These are phyloP conservation scores for Cynanchum wilfordii DNA, from an alignment of 257 asterid genomes.

Conservation along the genomic window DNA sequence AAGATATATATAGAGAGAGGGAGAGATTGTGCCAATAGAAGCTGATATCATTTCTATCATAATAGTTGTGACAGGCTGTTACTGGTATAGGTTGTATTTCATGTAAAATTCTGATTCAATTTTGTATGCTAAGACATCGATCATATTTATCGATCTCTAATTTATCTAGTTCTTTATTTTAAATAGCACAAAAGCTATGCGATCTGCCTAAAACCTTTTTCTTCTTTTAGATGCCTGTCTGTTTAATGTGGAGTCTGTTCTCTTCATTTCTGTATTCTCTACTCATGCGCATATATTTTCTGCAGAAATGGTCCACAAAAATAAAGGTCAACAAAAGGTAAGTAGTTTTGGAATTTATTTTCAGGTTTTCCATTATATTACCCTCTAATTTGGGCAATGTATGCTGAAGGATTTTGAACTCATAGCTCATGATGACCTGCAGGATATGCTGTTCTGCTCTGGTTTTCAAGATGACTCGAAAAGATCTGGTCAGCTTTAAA, in stretches of 20 bases:
- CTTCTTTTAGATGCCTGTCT: background rate
- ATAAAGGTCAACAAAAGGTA: constrained; percentile 50
- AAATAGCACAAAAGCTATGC: background rate
- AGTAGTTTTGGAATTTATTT: constrained; percentile 10
- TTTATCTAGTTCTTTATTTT: background rate
- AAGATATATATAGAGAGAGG: background rate
- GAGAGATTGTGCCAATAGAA: background rate
- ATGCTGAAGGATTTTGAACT: constrained; percentile 8
- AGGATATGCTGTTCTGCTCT: constrained; percentile 65
- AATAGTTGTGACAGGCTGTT: background rate
- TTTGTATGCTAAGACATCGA: background rate
- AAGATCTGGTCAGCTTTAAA: constrained; percentile 47
- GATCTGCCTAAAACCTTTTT: background rate
- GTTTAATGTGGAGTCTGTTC: background rate
- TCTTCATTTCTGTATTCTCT: constrained; percentile 16
- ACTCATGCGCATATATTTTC: constrained; percentile 31
- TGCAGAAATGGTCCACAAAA: constrained; percentile 55
- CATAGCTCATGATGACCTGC: constrained; percentile 21
- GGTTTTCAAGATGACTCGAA: constrained; percentile 55
- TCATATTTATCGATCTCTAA: background rate
- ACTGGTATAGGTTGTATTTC: background rate
- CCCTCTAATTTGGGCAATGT: background rate
- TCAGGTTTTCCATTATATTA: constrained; percentile 10
- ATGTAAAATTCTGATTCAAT: background rate
- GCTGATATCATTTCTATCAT: background rate